Conservation (phyloP, 1,139 yeast species). For the Suhomyces bribrorum region DNA sequence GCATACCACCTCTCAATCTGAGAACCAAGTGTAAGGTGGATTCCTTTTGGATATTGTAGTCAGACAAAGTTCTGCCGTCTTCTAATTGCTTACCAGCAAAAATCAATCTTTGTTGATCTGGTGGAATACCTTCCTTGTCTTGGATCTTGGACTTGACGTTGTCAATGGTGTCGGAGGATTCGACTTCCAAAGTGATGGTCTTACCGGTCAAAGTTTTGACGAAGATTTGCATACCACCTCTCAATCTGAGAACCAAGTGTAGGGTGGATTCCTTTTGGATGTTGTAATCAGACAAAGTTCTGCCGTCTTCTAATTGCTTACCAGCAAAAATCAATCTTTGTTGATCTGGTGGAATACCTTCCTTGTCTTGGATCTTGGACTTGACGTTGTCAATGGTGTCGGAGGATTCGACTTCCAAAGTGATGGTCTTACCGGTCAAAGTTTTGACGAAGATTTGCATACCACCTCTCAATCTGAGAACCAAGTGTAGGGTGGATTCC, state of each 20-base stretch:
- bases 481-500: constrained; percentile 52
- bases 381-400: constrained; percentile 94
- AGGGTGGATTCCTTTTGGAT: constrained; percentile 91
- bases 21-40: constrained; percentile 84
- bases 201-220: constrained; percentile 70
- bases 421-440: constrained; percentile 86
- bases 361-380: constrained; percentile 92
- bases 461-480: constrained; percentile 33
- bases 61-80: constrained; percentile 89
- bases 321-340: constrained; percentile 93
- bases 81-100: constrained; percentile 94
- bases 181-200: constrained; percentile 92
- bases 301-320: constrained; percentile 92
- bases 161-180: constrained; percentile 92
- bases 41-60: constrained; percentile 94
- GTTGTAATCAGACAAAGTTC: constrained; percentile 92
- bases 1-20: constrained; percentile 93
- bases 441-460: constrained; percentile 65
- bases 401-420: constrained; percentile 92
- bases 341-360: constrained; percentile 94
- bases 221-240: constrained; percentile 83
- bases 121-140: constrained; percentile 94
- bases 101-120: constrained; percentile 91
- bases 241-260: constrained; percentile 85
- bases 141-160: constrained; percentile 91